Evolutionary conservation across 495 filamentous ascomycete genomes (phyloP).

Genomic region (Barbatosphaeria neglecta): DNA sequence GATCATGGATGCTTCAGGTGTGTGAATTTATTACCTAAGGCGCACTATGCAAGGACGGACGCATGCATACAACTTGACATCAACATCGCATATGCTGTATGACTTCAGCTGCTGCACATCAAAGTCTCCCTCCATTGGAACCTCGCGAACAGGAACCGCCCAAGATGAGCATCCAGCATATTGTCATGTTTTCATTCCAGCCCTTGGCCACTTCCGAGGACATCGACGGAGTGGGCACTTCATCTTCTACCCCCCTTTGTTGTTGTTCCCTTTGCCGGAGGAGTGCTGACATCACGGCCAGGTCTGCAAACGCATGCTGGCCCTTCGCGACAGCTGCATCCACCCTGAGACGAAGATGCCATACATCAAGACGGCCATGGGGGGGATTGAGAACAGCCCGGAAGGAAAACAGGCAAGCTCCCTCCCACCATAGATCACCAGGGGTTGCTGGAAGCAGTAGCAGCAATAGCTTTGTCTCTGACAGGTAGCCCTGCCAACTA

Average conservation of each 20-base stretch:
- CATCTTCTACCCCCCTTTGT: neutral
- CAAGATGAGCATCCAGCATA: conserved; percentile 43
- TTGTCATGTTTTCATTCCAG: conserved; percentile 48
- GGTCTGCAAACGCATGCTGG: conserved; percentile 17
- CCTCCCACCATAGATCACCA: neutral
- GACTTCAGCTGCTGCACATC: too few relatives aligned
- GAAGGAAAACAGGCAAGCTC: conserved; percentile 47
- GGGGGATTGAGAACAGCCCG: conserved; percentile 49
- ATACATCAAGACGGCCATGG: conserved; percentile 46
- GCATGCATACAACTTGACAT: too few relatives aligned
- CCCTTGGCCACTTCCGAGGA: conserved; percentile 19
- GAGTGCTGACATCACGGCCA: conserved; percentile 1
- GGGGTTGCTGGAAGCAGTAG: too few relatives aligned
- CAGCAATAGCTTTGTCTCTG: too few relatives aligned
- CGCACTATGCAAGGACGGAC: too few relatives aligned
- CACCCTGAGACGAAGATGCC: conserved; percentile 38
- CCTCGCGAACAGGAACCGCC: neutral
- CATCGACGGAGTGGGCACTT: conserved; percentile 31
- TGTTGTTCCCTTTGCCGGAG: neutral
- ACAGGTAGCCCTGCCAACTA: conserved; percentile 10
- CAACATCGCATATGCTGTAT: too few relatives aligned
- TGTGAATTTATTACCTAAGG: too few relatives aligned
- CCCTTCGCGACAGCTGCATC: conserved; percentile 29
- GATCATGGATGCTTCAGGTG: too few relatives aligned
- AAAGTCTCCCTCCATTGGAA: too few relatives aligned